Evolutionary conservation across 495 filamentous ascomycete species (phyloP).

Genomic region (Tuber umbilicatum): DNA sequence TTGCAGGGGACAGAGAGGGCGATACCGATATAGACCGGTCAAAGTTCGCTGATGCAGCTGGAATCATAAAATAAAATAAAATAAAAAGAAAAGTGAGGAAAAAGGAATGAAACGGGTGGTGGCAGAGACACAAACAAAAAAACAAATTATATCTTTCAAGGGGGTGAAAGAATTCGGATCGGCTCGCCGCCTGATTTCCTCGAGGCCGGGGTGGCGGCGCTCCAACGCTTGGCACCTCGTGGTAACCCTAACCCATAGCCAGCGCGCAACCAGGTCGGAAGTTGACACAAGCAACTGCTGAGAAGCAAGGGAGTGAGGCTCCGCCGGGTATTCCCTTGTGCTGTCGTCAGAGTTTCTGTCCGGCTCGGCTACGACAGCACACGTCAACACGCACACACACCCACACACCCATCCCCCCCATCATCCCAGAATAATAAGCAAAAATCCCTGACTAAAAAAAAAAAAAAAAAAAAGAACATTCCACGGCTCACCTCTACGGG

Average conservation of each 20-base stretch:
- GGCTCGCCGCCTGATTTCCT: slow-evolving; percentile 38
- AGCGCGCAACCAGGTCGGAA: slow-evolving; percentile 39
- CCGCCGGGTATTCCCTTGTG: slow-evolving; percentile 36
- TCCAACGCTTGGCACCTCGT: slow-evolving; percentile 34
- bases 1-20: not conserved
- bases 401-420: not conserved
- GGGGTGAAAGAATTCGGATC: slow-evolving; percentile 26
- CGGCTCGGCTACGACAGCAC: slow-evolving; percentile 37
- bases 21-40: not conserved
- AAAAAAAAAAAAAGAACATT: not conserved
- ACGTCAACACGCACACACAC: slow-evolving; percentile 26
- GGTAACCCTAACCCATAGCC: slow-evolving; percentile 33
- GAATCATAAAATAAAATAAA: not conserved
- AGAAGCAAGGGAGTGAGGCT: slow-evolving; percentile 39
- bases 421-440: slow-evolving; percentile 3
- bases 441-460: not conserved
- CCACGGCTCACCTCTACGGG: not conserved
- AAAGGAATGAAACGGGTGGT: slow-evolving; percentile 33
- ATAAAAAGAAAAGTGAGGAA: slow-evolving; percentile 15
- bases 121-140: slow-evolving; percentile 39
- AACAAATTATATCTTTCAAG: not conserved
- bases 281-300: slow-evolving; percentile 23
- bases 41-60: slow-evolving; percentile 1
- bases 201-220: slow-evolving; percentile 37
- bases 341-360: slow-evolving; percentile 39